Base-by-base conservation (phyloP, 768 basidiomycete species). In the Asterophora parasitica region DNA sequence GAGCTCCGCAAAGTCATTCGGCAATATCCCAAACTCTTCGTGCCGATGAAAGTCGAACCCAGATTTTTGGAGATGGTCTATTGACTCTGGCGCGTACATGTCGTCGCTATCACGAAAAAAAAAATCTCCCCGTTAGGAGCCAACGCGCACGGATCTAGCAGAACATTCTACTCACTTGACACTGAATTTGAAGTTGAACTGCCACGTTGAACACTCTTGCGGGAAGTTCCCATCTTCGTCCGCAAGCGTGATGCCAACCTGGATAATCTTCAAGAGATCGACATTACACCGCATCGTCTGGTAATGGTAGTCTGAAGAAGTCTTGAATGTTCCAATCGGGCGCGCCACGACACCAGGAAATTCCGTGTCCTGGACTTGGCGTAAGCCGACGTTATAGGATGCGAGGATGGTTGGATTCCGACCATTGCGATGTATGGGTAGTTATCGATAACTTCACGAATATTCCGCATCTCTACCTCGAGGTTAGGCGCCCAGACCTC, bases 261-360 rank as follows among this genome's bases (percentile, higher is more conserved):
- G 96, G 42, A 99, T 97, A 69, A 98, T 89, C 72, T 92, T 92
- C 56, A 99, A 78, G 41, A 98, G 74, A 76, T 99, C 96, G 60
- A 98, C 96, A 68, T 99, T 99, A 72, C 94, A 96, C 51, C 96
- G 85, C 88, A 99, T 95, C 2, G 96, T 99, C 68, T 99, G 96
- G 68, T 97, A 99, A 68, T 98, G 95, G 62, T 97, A 98, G 69
- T 99, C 96, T 16, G 92, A 92, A 9, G 92, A 92, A 0, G 93
- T 94, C 66, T 92, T 92, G 76, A 97, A 98, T 28, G 83, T 75
- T 4, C 96, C 96, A 59, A 99, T 95, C 2, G 96, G 96, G 15
- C 96, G 81, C 3, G 95, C 96, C 46, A 99, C 96, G 35, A 97
- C 93, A 7, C 96, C 96, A 28, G 96, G 96, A 66, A 98, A 98